A percentile compares a stretch with the other conserved stretches of the same genome.
These are phyloP conservation scores for Sporothrix dimorphospora DNA, from an alignment of 2,329 filamentous ascomycete species.

Conservation along the genomic window DNA sequence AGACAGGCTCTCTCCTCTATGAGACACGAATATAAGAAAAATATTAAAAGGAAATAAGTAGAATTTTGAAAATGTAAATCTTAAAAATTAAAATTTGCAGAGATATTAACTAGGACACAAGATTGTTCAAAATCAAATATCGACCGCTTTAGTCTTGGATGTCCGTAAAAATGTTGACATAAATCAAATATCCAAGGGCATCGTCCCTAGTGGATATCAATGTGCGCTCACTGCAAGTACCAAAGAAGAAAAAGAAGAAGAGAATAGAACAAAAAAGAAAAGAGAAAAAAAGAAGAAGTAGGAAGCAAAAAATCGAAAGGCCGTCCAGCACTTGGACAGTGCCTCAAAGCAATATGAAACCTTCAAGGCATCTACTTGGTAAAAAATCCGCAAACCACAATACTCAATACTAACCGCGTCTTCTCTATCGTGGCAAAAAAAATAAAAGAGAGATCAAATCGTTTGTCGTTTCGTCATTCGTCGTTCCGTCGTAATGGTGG, in stretches of 20 bases:
- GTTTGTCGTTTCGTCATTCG: background rate
- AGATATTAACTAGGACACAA: no score
- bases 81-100: background rate
- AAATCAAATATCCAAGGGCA: background rate
- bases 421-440: background rate
- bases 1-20: constrained; percentile 2
- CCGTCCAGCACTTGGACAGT: background rate
- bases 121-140: no score
- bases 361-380: no score
- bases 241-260: background rate
- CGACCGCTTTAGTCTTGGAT: no score
- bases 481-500: background rate
- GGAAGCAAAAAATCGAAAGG: background rate
- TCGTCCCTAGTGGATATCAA: background rate
- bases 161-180: background rate
- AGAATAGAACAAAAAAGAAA: background rate
- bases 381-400: no score
- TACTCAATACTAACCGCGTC: no score
- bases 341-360: background rate
- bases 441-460: background rate
- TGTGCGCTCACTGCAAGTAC: background rate
- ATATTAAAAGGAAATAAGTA: background rate
- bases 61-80: no score
- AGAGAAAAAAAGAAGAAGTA: background rate
- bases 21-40: background rate